A percentile compares a stretch with the other conserved stretches of the same genome.
Evolutionary conservation across 352 stramenopile species (phyloP).

Genomic region (Phytophthora idaei): DNA sequence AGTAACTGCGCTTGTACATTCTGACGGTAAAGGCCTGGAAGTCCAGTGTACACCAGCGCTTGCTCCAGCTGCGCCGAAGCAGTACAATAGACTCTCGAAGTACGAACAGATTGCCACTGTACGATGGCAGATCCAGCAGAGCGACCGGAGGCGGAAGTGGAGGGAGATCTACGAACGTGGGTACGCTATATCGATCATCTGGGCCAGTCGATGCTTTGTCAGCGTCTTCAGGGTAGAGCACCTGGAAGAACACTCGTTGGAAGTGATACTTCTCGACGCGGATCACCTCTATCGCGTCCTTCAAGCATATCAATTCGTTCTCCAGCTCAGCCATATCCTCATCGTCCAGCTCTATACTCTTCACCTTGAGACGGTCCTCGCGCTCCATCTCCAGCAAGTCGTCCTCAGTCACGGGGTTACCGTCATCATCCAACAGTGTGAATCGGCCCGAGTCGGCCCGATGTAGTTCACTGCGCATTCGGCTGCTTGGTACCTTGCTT

Average conservation of each 20-base stretch:
- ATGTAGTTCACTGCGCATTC: conserved; percentile 30
- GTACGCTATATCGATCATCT: conserved; percentile 3
- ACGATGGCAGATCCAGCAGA: conserved; percentile 58
- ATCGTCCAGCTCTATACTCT: conserved; percentile 62
- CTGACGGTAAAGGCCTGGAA: conserved; percentile 56
- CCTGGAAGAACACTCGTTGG: conserved; percentile 53
- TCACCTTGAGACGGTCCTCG: conserved; percentile 53
- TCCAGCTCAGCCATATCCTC: conserved; percentile 60
- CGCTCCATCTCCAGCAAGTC: conserved; percentile 52
- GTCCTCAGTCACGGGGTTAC: conserved; percentile 61
- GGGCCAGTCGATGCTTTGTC: conserved; percentile 4
- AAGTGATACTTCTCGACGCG: conserved; percentile 67
- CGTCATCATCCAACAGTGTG: conserved; percentile 62
- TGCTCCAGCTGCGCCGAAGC: conserved; percentile 76
- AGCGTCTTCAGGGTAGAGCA: conserved; percentile 43
- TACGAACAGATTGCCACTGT: conserved; percentile 72
- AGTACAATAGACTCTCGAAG: conserved; percentile 74
- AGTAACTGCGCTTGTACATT: conserved; percentile 86
- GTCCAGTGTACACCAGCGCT: conserved; percentile 79
- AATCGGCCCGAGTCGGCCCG: conserved; percentile 48
- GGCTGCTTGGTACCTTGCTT: conserved; percentile 39
- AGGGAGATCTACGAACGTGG: conserved; percentile 25
- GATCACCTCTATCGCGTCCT: conserved; percentile 65
- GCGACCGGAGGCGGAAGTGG: conserved; percentile 24
- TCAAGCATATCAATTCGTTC: conserved; percentile 52